Evolutionary conservation across 75 land plant species (phyloP), one percentile per base, ranked within the genome.

Genomic region (Azolla pinnata): DNA sequence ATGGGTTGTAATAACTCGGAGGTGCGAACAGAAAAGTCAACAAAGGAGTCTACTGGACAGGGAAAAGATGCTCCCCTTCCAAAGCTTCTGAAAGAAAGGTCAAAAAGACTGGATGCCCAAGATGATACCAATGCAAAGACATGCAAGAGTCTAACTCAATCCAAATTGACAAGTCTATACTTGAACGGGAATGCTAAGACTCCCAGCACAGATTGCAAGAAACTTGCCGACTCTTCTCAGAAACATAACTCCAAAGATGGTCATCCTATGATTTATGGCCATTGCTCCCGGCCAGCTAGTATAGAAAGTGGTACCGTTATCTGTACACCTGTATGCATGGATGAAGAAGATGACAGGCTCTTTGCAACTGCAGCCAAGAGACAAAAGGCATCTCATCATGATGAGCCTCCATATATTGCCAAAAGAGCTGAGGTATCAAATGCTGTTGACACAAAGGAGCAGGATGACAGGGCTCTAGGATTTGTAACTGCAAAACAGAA

Each of bases 401-500:
- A 79, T 46, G 64, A 58, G 8, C 64, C 49, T 53, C 72, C 66
- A 53, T 70, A 74, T 0, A 54, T 42, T 19, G 59, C 44, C 49
- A 72, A 74, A 31, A 54, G 1, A 29, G 30, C 53, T 5, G 72
- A 64, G 42, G 69, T 79, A 1, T 65, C 81, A 31, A 40, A 59
- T 7, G 19, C 49, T 25, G 63, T 9, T 68, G 80, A 73, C 46
- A 74, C 68, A 56, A 52, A 54, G 26, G 56, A 69, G 7, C 55
- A 56, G 0, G 76, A 69, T 45, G 29, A 18, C 32, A 48, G 66
- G 28, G 56, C 67, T 55, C 49, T 61, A 70, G 75, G 82, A 29
- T 92, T 92, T 74, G 89, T 92, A 0, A 92, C 95, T 63, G 97
- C 95, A 30, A 78, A 72, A 62, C 63, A 72, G 33, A 88, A 92